Percentiles rank a stretch among this genome's conserved stretches.
phyloP scores from a whole-genome alignment of 495 filamentous ascomycete genomes.

The Immersiella caudata region DNA sequence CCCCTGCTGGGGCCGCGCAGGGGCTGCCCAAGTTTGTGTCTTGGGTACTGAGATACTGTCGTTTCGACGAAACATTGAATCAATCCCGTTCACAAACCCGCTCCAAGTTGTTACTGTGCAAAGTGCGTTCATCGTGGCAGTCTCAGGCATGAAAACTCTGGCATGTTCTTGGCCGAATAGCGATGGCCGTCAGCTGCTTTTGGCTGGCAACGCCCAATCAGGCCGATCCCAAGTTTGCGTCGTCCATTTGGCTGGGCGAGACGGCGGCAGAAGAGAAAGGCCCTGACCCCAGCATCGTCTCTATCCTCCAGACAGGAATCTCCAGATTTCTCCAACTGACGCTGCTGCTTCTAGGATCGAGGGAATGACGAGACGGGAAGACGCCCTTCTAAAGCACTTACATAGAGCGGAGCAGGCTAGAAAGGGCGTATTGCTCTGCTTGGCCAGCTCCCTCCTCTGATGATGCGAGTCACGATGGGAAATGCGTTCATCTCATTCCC shows the following conservation, averaged over 20 bases:
- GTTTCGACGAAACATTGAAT: neutral
- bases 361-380: neutral
- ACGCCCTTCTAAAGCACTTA: neutral
- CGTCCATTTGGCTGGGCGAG: neutral
- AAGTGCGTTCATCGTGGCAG: neutral
- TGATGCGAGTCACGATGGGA: conserved; percentile 12
- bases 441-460: neutral
- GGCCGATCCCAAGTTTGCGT: neutral
- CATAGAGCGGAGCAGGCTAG: neutral
- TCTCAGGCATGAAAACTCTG: neutral
- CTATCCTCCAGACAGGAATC: neutral
- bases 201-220: neutral
- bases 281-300: neutral
- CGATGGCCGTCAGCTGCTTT: neutral
- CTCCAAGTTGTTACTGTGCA: too few relatives aligned
- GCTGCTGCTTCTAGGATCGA: neutral
- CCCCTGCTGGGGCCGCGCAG: neutral
- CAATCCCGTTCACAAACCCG: neutral
- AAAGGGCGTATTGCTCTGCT: neutral
- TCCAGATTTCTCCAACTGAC: neutral
- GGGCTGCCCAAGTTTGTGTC: neutral
- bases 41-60: neutral
- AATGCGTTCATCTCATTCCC: conserved; percentile 3
- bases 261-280: neutral
- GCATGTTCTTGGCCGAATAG: neutral